Evolutionary conservation across 208 protist species (phyloP), one percentile per base, ranked within the genome.

Genomic region (Histomonas meleagridis): DNA sequence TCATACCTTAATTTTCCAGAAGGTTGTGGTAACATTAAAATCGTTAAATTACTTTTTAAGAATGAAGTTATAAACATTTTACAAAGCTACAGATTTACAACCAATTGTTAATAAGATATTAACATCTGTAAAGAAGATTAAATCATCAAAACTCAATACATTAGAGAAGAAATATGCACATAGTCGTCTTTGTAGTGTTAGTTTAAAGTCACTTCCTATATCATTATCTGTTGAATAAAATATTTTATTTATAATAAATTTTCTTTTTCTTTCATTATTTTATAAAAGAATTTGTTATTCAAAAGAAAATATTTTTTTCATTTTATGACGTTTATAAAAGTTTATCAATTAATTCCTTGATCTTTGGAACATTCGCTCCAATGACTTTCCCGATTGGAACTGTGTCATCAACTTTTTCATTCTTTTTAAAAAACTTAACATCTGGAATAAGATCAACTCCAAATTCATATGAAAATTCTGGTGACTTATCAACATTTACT

Each of bases 351-450:
- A 32, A 28, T 0, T 51, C 0, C 12, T 7, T 51, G 7, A 86
- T 32, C 32, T 43, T 49, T 5, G 14, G 26, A 55, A 86, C 26
- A 49, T 86, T 28, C 10, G 76, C 76, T 26, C 76, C 76, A 86
- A 86, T 46, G 38, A 86, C 46, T 21, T 40, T 86, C 38, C 9
- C 46, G 5, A 86, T 43, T 49, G 43, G 40, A 14, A 55, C 46
- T 4, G 51, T 9, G 7, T 10, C 21, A 28, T 65, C 23, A 5
- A 46, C 65, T 51, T 51, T 48, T 14, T 48, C 46, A 38, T n/a
- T 46, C 21, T 86, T 86, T 14, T 86, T 86, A 46, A 86, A 86
- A 46, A 86, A 86, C 18, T 86, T 86, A 28, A 86, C 32, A 51
- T 86, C 16, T 57, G 76, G 76, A 86, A 86, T 48, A 35, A 40